phyloP scores from a whole-genome alignment of 2,329 filamentous ascomycete species.

The Penicillium polonicum region DNA sequence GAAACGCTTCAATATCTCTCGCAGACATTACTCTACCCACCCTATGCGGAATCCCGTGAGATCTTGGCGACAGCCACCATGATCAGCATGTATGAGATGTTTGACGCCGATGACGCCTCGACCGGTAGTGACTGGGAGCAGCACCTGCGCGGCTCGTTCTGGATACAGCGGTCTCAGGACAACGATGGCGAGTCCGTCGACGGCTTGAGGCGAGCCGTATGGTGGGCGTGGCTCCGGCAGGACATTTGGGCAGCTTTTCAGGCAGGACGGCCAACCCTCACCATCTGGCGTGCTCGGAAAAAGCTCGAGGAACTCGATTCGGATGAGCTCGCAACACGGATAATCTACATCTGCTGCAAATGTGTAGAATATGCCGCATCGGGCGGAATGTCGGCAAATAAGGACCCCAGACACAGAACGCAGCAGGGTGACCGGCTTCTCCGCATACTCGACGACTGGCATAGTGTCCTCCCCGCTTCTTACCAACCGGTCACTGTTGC shows the following conservation, averaged over 20 bases:
- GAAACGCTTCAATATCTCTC: constrained; percentile 62
- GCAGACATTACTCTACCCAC: constrained; percentile 56
- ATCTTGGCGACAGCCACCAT: constrained; percentile 58
- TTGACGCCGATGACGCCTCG: constrained; percentile 46
- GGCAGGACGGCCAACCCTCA: constrained; percentile 55
- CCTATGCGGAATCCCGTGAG: constrained; percentile 55
- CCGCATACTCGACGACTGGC: constrained; percentile 52
- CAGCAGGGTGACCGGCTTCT: constrained; percentile 47
- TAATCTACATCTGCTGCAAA: constrained; percentile 53
- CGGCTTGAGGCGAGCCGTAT: constrained; percentile 57
- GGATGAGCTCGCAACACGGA: constrained; percentile 53
- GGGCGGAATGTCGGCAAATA: constrained; percentile 42
- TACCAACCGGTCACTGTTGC: constrained; percentile 42
- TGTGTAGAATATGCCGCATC: constrained; percentile 56
- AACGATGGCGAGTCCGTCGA: constrained; percentile 57
- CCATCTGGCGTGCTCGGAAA: constrained; percentile 56
- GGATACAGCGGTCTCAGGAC: constrained; percentile 61
- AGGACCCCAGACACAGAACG: constrained; percentile 44
- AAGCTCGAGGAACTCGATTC: constrained; percentile 48
- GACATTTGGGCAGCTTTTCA: constrained; percentile 64
- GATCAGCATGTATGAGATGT: constrained; percentile 64
- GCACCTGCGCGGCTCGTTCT: constrained; percentile 63
- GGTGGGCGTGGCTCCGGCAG: constrained; percentile 66
- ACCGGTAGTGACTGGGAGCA: constrained; percentile 57
- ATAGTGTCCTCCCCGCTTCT: constrained; percentile 39